A percentile compares a stretch with the other conserved stretches of the same genome.
These are phyloP conservation scores for Paraphoma chrysanthemicola DNA, from an alignment of 2,329 filamentous ascomycete genomes.

Conservation along the genomic window DNA sequence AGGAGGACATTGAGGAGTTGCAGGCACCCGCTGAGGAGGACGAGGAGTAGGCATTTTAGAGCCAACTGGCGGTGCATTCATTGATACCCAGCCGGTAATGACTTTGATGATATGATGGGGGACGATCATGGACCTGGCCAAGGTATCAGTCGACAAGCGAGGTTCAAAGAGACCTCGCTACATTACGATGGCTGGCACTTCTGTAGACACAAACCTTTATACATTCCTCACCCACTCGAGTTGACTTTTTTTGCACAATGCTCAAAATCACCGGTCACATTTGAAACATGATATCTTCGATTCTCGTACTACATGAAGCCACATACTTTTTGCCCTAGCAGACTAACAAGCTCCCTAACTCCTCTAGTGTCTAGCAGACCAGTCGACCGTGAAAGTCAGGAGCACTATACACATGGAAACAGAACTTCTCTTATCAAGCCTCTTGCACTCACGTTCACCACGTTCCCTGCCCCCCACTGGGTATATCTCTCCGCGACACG, in stretches of 20 bases:
- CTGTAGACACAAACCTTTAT: not conserved
- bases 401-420: conserved; percentile 22
- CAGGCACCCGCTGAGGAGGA: conserved; percentile 62
- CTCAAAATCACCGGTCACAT: too few relatives aligned
- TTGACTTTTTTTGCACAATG: not conserved
- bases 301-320: not conserved
- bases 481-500: conserved; percentile 13
- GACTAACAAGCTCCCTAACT: conserved; percentile 3
- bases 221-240: not conserved
- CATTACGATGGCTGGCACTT: not conserved
- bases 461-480: not conserved
- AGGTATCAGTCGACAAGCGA: too few relatives aligned
- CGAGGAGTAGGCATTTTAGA: conserved; percentile 54
- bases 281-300: not conserved
- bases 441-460: not conserved
- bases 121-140: conserved; percentile 4
- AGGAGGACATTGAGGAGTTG: conserved; percentile 81
- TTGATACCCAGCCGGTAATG: conserved; percentile 31
- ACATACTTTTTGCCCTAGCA: not conserved
- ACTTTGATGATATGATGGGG: conserved; percentile 26
- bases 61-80: conserved; percentile 2
- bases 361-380: conserved; percentile 5
- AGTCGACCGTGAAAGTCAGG: conserved; percentile 8
- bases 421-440: conserved; percentile 6
- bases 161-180: not conserved